These are phyloP conservation scores for Athelia sp. DNA, from an alignment of 1,284 basidiomycete species.

Conservation along the genomic window DNA sequence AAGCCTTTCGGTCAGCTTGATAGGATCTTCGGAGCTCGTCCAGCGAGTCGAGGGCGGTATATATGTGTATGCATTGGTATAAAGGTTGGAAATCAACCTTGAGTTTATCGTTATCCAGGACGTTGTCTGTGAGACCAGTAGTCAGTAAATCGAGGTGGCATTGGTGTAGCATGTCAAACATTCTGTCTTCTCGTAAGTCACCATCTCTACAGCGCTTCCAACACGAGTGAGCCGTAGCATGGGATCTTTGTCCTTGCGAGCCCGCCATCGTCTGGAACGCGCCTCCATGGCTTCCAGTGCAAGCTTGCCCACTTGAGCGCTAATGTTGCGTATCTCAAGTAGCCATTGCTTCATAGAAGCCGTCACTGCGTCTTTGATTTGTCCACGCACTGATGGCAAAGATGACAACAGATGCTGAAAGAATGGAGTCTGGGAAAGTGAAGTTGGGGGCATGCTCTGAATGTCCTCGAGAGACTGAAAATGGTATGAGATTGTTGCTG, in stretches of 20 bases:
- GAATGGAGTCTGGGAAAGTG: conserved; percentile 89
- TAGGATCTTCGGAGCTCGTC: conserved; percentile 90
- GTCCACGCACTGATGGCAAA: conserved; percentile 82
- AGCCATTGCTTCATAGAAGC: conserved; percentile 97
- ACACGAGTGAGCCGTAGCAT: conserved; percentile 77
- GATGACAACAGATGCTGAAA: conserved; percentile 91
- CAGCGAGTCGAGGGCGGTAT: conserved; percentile 85
- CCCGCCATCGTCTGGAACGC: conserved; percentile 82
- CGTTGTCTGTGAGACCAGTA: conserved; percentile 60
- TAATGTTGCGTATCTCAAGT: conserved; percentile 89
- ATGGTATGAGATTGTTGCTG: conserved; percentile 19
- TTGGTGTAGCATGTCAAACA: conserved; percentile 41
- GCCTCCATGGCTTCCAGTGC: conserved; percentile 90
- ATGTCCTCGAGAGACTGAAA: conserved; percentile 89
- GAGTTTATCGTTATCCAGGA: conserved; percentile 86
- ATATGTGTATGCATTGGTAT: conserved; percentile 97
- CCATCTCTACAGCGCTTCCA: conserved; percentile 91
- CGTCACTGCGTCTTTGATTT: conserved; percentile 92
- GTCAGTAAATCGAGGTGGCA: conserved; percentile 6
- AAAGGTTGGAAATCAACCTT: conserved; percentile 92
- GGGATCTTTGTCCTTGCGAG: conserved; percentile 74
- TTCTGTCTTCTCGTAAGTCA: conserved; percentile 92
- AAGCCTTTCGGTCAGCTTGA: conserved; percentile 90
- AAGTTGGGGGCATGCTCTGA: conserved; percentile 85
- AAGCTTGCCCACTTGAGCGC: conserved; percentile 80